Conservation (phyloP, 768 basidiomycete genomes). For the Auricularia cornea region DNA sequence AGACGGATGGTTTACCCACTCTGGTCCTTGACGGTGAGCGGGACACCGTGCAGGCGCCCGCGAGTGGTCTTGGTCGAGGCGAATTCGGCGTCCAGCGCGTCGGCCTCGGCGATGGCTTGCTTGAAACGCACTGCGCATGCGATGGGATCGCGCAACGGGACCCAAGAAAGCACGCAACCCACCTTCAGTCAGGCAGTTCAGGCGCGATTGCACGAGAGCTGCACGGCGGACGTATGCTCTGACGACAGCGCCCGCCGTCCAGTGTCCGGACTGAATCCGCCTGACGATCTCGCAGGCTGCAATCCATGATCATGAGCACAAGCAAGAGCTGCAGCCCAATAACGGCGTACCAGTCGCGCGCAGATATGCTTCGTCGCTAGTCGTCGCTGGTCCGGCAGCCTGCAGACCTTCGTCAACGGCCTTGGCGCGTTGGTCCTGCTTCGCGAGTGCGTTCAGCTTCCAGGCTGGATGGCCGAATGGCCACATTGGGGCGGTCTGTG, state of each 20-base stretch:
- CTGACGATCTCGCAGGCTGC: slow-evolving; percentile 12
- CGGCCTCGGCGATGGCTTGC: slow-evolving; percentile 54
- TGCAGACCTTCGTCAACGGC: not conserved
- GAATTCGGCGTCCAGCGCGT: slow-evolving; percentile 60
- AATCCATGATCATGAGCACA: not conserved
- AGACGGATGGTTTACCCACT: slow-evolving; percentile 39
- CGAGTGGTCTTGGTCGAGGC: slow-evolving; percentile 43
- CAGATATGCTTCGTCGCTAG: not conserved
- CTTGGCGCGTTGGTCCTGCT: not conserved
- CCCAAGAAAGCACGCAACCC: slow-evolving; percentile 4
- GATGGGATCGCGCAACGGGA: not conserved
- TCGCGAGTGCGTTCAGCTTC: not conserved
- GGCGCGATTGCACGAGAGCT: slow-evolving; percentile 48
- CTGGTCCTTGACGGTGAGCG: slow-evolving; percentile 71
- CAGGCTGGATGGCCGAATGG: not conserved
- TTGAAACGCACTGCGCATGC: slow-evolving; percentile 55
- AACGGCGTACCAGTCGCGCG: not conserved
- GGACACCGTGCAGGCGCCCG: slow-evolving; percentile 75
- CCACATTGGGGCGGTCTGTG: slow-evolving; percentile 1
- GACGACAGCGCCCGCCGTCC: slow-evolving; percentile 31
- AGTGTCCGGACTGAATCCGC: slow-evolving; percentile 15
- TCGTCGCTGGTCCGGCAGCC: not conserved
- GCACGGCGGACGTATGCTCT: slow-evolving; percentile 38
- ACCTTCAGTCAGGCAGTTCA: slow-evolving; percentile 81
- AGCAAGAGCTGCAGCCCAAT: not conserved